Base-by-base conservation (phyloP, 805 yeast genomes). In the Yarrowia yakushimensis region DNA sequence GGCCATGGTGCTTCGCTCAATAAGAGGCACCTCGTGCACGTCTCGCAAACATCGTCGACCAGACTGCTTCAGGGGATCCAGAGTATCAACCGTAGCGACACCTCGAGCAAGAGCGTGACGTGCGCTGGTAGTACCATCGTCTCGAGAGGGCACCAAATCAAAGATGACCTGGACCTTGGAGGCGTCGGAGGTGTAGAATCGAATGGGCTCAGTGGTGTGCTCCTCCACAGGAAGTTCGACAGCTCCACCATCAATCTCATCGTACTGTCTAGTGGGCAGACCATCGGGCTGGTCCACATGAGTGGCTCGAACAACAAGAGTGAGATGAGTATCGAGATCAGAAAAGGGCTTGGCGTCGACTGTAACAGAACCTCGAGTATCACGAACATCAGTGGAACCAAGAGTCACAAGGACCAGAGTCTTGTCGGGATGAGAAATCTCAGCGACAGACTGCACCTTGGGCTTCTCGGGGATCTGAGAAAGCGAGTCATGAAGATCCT, bases 251-350 rank as follows among this genome's bases (percentile, higher is more conserved):
- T 52, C 59, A 36, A 52, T 25, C 37, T 52, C 59, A 3, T 52
- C 59, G 28, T 52, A 52, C 18, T 23, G 43, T 17, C 25, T 4
- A 4, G 59, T 52, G 8, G 59, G 59, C 10, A 8, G 59, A 7
- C 59, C 59, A 4, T 88, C 81, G 63, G 82, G 86, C 12, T 73
- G 75, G 11, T 75, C 66, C 9, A 74, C 70, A 27, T 74, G 74
- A 10, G 71, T 69, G 8, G 82, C 79, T n/a, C 78, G 75, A 23
- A 92, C 81, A 10, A 84, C 84, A 45, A 92, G 76, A 0, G 96
- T 87, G 37, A 92, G 80, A 0, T 96, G 96, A 3, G 96, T 90
- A 68, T 92, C 97, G 37, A 91, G 78, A 71, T 89, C 94, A 0
- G 96, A 64, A 86, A 88, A 2, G 86, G 85, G 68, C 86, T 86